Base-by-base conservation (phyloP, 257 asterid species). In the Haberlea rhodopensis region DNA sequence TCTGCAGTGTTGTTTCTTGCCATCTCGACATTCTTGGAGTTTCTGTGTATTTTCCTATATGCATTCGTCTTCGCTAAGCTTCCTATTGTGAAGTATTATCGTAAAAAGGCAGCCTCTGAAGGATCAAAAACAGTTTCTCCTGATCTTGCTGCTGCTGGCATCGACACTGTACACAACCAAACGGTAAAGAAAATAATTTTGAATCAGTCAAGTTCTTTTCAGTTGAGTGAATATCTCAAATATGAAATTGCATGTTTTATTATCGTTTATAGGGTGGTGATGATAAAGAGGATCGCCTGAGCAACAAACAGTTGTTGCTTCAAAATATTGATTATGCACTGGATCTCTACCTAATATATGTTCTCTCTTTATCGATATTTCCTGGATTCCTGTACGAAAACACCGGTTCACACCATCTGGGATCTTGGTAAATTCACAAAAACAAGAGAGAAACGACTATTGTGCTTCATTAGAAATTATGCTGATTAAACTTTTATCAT, bases 331-430 rank as follows among this genome's bases (percentile, higher is more conserved):
- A 91, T 60, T 87, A 87, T 65, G 82, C 63, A 11, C 25, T 91
- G 69, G 86, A 74, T 60, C 71, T 87, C 21, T 89, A 28, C 69
- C 58, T 87, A 52, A 84, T 82, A 19, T 89, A 80, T 20, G 88
- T 76, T 5, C 78, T 89, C 55, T 83, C 96, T 5, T 43, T 89
- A 49, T 91, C 96, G 0, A 89, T 91, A 31, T 79, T 89, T 58
- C 96, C 96, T 0, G 98, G 96, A 46, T 91, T 91, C 75, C 80
- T 89, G 65, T 89, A 76, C 13, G 96, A 91, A 60, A 89, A 91
- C 73, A 87, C 96, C 3, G 98, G 98, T 5, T 10, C 53, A 2
- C 98, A 89, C 80, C 70, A 75, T 11, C 72, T 91, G 5, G 95
- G 95, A 16, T 81, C 91, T 43, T 91, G 98, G 98, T 88, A 79